Base-by-base conservation (phyloP, 495 filamentous ascomycete species). In the Diplogelasinospora grovesii region DNA sequence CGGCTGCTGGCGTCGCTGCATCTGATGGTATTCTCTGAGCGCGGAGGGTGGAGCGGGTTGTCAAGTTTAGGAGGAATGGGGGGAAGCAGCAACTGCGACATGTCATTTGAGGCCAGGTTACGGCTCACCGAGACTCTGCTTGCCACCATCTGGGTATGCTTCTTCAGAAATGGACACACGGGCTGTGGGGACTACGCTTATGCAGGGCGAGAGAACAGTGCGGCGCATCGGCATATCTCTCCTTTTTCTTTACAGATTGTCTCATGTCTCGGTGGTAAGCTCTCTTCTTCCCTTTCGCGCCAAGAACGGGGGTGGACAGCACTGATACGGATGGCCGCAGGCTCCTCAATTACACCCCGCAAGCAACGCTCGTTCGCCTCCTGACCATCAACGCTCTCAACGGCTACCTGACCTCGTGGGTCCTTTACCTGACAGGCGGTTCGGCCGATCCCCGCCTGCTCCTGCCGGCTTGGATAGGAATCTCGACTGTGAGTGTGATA, bases 231-330 rank as follows among this genome's bases (percentile, higher is more conserved):
- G 87, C 81, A 35, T 89, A 89, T 63, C 75, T 92, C 57, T 86
- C 83, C 41, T 92, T 89, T 61, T 84, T 88, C 64, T 90, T 92
- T 63, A 88, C 85, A 44, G 86, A 94, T 65, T 87, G 85, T 63
- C 80, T 92, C 55, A 94, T 94, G 86, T 88, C 83, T 47, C 79
- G 87, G 58, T 92, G 86, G 86, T 85, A 46, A n/a, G 43, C 28
- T 22, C 19, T 5, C 21, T 22, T 21, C 20, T 28, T 36, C 22
- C 24, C n/a, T n/a, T n/a, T n/a, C n/a, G n/a, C 22, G 7, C 20
- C 29, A 23, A 6, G 10, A 10, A 22, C 20, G 18, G 29, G n/a
- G n/a, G n/a, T n/a, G n/a, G n/a, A n/a, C n/a, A n/a, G n/a, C n/a
- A n/a, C n/a, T n/a, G n/a, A n/a, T n/a, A n/a, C n/a, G n/a, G n/a